phyloP scores from a whole-genome alignment of 1,284 basidiomycete species.

The Hemileia vastatrix region DNA sequence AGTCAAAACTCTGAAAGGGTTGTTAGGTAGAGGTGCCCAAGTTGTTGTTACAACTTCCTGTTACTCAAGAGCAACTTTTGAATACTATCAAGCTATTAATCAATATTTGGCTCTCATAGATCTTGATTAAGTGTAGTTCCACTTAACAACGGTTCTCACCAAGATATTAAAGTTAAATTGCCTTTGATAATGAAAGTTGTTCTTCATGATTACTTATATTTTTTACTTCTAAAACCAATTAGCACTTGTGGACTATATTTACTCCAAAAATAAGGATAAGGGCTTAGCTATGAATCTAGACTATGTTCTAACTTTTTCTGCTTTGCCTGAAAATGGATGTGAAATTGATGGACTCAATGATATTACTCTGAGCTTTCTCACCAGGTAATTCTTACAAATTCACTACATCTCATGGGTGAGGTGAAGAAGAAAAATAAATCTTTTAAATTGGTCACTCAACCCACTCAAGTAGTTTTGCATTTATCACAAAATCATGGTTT shows the following conservation, averaged over 20 bases:
- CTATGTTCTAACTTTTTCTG: conserved; percentile 96
- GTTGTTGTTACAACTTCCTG: conserved; percentile 95
- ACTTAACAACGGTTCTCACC: conserved; percentile 96
- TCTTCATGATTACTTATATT: too few species aligned
- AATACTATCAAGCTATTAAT: conserved; percentile 97
- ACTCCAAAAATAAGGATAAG: conserved; percentile 55
- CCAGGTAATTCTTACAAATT: conserved; percentile 81
- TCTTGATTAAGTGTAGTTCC: conserved; percentile 94
- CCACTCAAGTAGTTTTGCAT: conserved; percentile 93
- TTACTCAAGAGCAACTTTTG: conserved; percentile 84
- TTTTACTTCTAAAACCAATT: too few species aligned
- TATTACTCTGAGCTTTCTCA: conserved; percentile 94
- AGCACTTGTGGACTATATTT: conserved; percentile 94
- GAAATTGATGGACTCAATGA: conserved; percentile 96
- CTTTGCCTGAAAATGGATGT: conserved; percentile 93
- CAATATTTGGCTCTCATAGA: conserved; percentile 89
- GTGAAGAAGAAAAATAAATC: conserved; percentile 97
- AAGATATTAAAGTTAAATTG: conserved; percentile 65
- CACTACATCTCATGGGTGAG: conserved; percentile 86
- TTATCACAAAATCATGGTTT: conserved; percentile 95
- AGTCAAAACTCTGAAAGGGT: conserved; percentile 90
- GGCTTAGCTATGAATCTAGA: conserved; percentile 83
- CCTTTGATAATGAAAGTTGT: too few species aligned
- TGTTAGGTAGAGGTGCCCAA: conserved; percentile 88
- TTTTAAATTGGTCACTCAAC: conserved; percentile 88